These are phyloP conservation scores for Phytopythium helicoides DNA, from an alignment of 352 stramenopile genomes.

Conservation along the genomic window DNA sequence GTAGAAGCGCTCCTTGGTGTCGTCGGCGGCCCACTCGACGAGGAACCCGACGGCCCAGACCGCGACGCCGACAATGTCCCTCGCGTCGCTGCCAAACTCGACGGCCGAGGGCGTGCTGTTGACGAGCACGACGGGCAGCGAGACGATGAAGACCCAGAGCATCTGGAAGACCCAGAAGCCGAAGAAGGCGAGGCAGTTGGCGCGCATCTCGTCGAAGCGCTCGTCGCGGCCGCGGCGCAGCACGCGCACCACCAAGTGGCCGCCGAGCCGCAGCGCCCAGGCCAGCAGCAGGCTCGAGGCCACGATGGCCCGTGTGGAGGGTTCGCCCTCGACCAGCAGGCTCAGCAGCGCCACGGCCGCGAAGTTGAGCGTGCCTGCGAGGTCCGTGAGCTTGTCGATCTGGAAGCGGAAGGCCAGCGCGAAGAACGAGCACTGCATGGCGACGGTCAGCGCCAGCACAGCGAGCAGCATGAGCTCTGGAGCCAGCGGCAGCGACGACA, in stretches of 20 bases:
- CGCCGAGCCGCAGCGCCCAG: constrained; percentile 68
- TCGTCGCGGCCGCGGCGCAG: constrained; percentile 68
- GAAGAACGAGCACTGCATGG: constrained; percentile 65
- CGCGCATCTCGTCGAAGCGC: constrained; percentile 76
- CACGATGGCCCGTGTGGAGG: constrained; percentile 44
- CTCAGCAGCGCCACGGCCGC: constrained; percentile 46
- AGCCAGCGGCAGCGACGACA: too few relatives aligned
- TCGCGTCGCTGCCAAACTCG: constrained; percentile 29
- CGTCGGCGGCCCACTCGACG: constrained; percentile 58
- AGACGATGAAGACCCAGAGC: constrained; percentile 78
- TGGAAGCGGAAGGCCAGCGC: constrained; percentile 51
- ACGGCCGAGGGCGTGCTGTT: constrained; percentile 26
- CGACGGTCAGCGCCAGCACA: constrained; percentile 39
- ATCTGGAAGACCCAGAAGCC: constrained; percentile 83
- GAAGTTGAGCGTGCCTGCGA: constrained; percentile 64
- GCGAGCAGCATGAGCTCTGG: constrained; percentile 42
- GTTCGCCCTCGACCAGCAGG: constrained; percentile 41
- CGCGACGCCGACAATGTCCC: constrained; percentile 39
- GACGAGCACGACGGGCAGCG: constrained; percentile 59
- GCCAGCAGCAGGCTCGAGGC: constrained; percentile 38
- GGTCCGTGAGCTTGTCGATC: constrained; percentile 67
- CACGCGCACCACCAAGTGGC: constrained; percentile 63
- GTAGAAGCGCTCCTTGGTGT: constrained; percentile 62
- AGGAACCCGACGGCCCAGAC: constrained; percentile 57
- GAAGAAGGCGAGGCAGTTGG: constrained; percentile 61